Conservation (phyloP, 1,284 basidiomycete genomes). For the Ganoderma lucidum region DNA sequence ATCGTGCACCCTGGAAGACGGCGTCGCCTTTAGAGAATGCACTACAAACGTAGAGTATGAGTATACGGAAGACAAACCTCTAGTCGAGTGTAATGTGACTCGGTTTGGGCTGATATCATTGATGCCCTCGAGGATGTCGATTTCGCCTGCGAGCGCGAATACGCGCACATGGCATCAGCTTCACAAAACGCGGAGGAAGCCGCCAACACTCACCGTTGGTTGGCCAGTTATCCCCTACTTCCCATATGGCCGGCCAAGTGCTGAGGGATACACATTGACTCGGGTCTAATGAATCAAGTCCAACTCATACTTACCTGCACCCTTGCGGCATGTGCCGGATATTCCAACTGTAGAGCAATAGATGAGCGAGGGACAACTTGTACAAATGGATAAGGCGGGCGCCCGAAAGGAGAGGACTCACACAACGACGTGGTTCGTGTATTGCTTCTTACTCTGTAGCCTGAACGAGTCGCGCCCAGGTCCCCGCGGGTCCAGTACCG, state of each 20-base stretch:
- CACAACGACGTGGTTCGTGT: conserved; percentile 63
- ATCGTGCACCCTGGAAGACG: conserved; percentile 62
- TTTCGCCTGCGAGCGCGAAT: conserved; percentile 53
- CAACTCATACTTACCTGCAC: conserved; percentile 58
- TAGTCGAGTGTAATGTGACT: conserved; percentile 69
- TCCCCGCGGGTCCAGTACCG: conserved; percentile 51
- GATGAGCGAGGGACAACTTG: neutral
- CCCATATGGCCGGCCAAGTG: neutral
- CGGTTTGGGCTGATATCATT: conserved; percentile 64
- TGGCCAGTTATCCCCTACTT: neutral
- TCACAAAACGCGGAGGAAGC: neutral
- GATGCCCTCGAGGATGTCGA: conserved; percentile 77
- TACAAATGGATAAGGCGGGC: neutral
- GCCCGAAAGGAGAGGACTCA: conserved; percentile 41
- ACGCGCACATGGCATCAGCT: neutral
- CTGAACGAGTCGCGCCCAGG: conserved; percentile 69
- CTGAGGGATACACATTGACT: neutral
- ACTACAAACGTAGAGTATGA: neutral
- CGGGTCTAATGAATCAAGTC: neutral
- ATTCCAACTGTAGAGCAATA: conserved; percentile 52
- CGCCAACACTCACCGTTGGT: neutral
- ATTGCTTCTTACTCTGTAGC: conserved; percentile 58
- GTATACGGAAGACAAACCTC: conserved; percentile 41
- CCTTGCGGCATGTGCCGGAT: conserved; percentile 67
- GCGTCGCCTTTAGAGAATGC: neutral